Conservation (phyloP, 2,329 filamentous ascomycete genomes). For the Aulographum hederae region DNA sequence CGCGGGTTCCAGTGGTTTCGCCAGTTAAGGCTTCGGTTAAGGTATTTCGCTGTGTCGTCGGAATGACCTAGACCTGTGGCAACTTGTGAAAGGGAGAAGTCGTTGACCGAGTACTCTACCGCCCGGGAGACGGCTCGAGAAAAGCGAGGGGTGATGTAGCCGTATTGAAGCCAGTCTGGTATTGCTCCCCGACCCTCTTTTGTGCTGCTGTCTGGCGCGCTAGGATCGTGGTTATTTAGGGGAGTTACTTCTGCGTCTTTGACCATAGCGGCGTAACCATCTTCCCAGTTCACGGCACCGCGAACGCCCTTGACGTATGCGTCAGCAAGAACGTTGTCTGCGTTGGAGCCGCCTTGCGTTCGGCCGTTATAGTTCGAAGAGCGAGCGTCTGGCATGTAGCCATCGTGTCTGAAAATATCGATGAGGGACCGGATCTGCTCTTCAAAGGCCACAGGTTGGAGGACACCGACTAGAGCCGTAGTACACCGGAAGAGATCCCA, state of each 20-base stretch:
- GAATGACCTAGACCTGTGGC: constrained; percentile 36
- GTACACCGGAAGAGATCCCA: constrained; percentile 49
- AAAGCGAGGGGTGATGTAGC: constrained; percentile 46
- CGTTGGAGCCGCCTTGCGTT: constrained; percentile 51
- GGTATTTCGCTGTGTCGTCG: constrained; percentile 37
- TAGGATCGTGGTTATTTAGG: background rate
- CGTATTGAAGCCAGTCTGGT: constrained; percentile 46
- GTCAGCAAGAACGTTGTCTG: constrained; percentile 54
- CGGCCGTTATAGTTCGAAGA: constrained; percentile 53
- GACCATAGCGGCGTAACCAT: constrained; percentile 42
- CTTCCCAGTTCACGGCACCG: constrained; percentile 43
- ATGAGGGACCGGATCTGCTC: constrained; percentile 49
- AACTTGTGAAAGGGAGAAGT: constrained; percentile 49
- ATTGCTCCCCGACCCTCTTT: constrained; percentile 52
- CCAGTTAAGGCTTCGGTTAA: constrained; percentile 48
- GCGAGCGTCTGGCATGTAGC: constrained; percentile 46
- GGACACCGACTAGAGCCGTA: constrained; percentile 44
- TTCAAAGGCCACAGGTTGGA: constrained; percentile 44
- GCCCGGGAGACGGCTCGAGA: constrained; percentile 44
- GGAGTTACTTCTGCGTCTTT: constrained; percentile 9
- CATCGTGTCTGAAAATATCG: constrained; percentile 47
- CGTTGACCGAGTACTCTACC: constrained; percentile 51
- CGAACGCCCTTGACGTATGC: constrained; percentile 51
- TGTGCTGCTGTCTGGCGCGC: constrained; percentile 38
- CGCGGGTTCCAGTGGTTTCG: constrained; percentile 51